phyloP scores from a whole-genome alignment of 345 rosid genomes.

The Melaleuca alternifolia region DNA sequence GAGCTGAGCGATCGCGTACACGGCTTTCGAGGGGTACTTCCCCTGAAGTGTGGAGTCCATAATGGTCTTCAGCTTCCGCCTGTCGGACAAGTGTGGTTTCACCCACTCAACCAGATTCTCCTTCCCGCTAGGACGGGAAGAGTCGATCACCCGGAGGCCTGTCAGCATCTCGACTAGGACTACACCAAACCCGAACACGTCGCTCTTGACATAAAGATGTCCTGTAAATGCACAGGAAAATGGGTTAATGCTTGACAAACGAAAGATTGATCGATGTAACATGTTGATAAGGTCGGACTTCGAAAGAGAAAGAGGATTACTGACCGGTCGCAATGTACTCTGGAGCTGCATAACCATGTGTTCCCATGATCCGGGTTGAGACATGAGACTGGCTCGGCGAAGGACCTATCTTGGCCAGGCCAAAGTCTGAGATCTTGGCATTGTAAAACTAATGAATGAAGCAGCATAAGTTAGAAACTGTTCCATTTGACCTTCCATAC shows the following conservation, averaged over 20 bases:
- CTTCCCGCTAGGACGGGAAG: conserved; percentile 52
- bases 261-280: neutral
- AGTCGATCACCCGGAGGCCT: conserved; percentile 62
- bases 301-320: neutral
- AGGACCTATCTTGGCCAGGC: conserved; percentile 86
- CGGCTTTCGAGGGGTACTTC: conserved; percentile 52
- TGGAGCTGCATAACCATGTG: conserved; percentile 88
- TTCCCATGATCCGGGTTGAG: conserved; percentile 82
- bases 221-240: conserved; percentile 30
- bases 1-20: conserved; percentile 50
- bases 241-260: neutral
- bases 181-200: conserved; percentile 82
- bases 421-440: conserved; percentile 88
- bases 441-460: conserved; percentile 40
- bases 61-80: conserved; percentile 46
- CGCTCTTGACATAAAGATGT: conserved; percentile 85
- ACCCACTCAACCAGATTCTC: conserved; percentile 72
- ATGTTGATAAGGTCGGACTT: conserved; percentile 6
- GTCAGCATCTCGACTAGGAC: conserved; percentile 81
- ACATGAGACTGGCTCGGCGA: conserved; percentile 91
- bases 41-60: conserved; percentile 74
- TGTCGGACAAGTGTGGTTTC: conserved; percentile 50
- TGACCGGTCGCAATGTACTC: conserved; percentile 57
- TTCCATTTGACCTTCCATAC: neutral
- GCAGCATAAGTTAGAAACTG: neutral